Conservation (phyloP, 805 yeast species). For the Yarrowia sp. region DNA sequence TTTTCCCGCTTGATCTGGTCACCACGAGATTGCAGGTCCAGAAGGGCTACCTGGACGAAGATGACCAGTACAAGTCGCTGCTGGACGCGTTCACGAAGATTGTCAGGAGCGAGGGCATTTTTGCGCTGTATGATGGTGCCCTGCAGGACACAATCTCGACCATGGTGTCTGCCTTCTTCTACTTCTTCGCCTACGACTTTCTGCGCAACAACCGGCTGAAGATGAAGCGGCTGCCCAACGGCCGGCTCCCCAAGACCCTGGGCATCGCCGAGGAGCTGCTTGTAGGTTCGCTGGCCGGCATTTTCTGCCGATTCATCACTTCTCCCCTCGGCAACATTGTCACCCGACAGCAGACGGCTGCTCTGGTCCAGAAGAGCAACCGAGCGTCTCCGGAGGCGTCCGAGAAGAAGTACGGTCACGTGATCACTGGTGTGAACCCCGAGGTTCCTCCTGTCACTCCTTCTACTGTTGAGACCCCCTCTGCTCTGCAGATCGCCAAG, state of each 20-base stretch:
- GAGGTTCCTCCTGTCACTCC: neutral
- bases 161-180: slow-evolving; percentile 37
- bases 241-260: slow-evolving; percentile 35
- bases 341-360: slow-evolving; percentile 36
- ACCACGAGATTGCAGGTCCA: slow-evolving; percentile 40
- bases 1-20: slow-evolving; percentile 38
- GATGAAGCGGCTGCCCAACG: slow-evolving; percentile 30
- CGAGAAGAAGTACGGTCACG: slow-evolving; percentile 11
- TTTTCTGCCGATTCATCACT: slow-evolving; percentile 38
- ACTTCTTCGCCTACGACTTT: slow-evolving; percentile 38
- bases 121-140: slow-evolving; percentile 75
- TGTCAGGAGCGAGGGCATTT: slow-evolving; percentile 66
- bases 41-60: slow-evolving; percentile 28
- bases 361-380: slow-evolving; percentile 22
- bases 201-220: slow-evolving; percentile 33
- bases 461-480: neutral
- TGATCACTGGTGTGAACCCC: neutral
- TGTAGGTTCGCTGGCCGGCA: slow-evolving; percentile 38
- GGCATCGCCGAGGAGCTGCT: slow-evolving; percentile 37
- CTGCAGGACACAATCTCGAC: slow-evolving; percentile 45
- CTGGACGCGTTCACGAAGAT: slow-evolving; percentile 71
- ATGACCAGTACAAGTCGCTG: slow-evolving; percentile 57
- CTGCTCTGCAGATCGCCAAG: slow-evolving; percentile 29
- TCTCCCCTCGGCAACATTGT: slow-evolving; percentile 38
- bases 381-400: neutral